Conservation (phyloP, 129 eudicot species). For the Oenanthe sinensis region DNA sequence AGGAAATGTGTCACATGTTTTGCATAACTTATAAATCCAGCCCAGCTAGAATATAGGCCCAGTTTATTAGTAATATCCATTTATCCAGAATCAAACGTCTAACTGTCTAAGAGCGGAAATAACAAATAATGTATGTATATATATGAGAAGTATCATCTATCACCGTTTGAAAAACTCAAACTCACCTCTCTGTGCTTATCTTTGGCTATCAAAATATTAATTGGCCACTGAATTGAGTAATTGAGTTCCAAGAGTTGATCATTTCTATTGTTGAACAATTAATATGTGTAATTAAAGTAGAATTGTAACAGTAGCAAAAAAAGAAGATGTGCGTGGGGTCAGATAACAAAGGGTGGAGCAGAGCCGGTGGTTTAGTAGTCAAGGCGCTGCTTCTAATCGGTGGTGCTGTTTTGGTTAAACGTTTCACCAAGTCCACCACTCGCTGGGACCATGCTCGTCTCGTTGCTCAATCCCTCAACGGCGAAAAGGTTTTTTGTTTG, state of each 20-base stretch:
- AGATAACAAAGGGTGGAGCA: slow-evolving; percentile 57
- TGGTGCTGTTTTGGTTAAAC: slow-evolving; percentile 73
- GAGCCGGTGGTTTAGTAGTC: slow-evolving; percentile 62
- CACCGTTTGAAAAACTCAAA: neutral
- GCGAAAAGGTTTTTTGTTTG: too few species aligned
- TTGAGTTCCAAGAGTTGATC: neutral
- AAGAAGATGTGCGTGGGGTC: slow-evolving; percentile 41
- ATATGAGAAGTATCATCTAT: too few species aligned
- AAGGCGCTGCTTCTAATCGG: slow-evolving; percentile 75
- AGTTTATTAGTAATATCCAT: too few species aligned
- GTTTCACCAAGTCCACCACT: slow-evolving; percentile 93
- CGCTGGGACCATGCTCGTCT: slow-evolving; percentile 97
- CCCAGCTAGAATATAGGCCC: neutral
- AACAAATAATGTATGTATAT: too few species aligned
- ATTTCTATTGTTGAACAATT: neutral
- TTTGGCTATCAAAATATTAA: too few species aligned
- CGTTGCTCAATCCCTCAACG: slow-evolving; percentile 74
- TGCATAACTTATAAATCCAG: neutral
- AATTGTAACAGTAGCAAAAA: neutral
- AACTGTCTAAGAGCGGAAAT: too few species aligned
- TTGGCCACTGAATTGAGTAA: neutral
- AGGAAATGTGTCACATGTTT: too few species aligned
- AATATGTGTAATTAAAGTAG: neutral
- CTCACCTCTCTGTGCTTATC: neutral
- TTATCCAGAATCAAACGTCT: neutral